Base-by-base conservation (phyloP, 2,329 filamentous ascomycete species). In the Camillea tinctor region DNA sequence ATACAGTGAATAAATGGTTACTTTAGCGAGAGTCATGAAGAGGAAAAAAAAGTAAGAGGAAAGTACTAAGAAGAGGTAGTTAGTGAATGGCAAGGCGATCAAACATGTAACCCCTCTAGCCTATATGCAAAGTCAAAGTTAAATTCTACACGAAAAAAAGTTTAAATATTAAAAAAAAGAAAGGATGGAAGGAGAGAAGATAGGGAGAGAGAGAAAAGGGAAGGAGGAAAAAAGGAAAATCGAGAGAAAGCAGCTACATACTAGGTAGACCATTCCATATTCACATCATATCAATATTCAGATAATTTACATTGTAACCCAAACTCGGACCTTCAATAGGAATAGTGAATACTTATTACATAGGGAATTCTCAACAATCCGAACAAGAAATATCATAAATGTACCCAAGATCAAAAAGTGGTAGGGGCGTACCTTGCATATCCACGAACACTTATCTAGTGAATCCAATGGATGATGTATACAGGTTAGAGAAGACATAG, bases 31-130 rank as follows among this genome's bases (percentile, higher is more conserved):
- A n/a, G 36, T 44, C 36, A 6, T 44, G 36, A 30, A 30, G 13
- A 30, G 7, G 2, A 4, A 30, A 30, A 7, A 44, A 13, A 17
- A 44, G 36, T 44, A 44, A 44, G 36, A 44, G 36, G 36, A 17
- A 44, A 17, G 36, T 40, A 40, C 36, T 40, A 40, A 40, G 36
- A 52, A 40, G n/a, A 50, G 30, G 26, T 59, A 59, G 30, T 48
- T 55, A 40, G 55, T 58, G 57, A 24, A 59, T 63, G 59, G 58
- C 59, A 60, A 54, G 57, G 50, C 56, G 56, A 44, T 44, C 36
- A 44, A 44, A 44, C 36, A 44, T 15, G 36, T 44, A 15, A 30
- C 36, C 4, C 36, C 36, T 44, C 36, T 11, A 44, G 17, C 15
- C 36, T 11, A 44, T 44, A 44, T 44, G 36, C 36, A 44, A n/a